Conservation (phyloP, 2,329 filamentous ascomycete species). For the Colletotrichum aenigma region DNA sequence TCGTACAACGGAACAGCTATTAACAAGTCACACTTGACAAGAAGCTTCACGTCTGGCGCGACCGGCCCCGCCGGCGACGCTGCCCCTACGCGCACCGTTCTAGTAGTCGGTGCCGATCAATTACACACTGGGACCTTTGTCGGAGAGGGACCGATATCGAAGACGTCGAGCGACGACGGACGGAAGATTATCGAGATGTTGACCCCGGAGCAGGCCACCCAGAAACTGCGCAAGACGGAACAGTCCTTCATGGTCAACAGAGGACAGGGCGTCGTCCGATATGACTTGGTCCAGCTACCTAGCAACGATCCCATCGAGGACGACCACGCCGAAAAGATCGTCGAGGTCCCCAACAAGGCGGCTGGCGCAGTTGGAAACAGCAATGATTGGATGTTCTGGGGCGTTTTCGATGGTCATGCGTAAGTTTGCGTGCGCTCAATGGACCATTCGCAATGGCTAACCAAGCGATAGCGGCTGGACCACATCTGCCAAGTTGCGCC, state of each 20-base stretch:
- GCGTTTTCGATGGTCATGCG: slow-evolving; percentile 97
- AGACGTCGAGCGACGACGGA: slow-evolving; percentile 84
- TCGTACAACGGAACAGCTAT: slow-evolving; percentile 58
- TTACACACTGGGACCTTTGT: slow-evolving; percentile 87
- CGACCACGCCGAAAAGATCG: slow-evolving; percentile 97
- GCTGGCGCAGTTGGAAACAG: slow-evolving; percentile 48
- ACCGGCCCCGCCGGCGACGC: slow-evolving; percentile 37
- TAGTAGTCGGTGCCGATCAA: slow-evolving; percentile 89
- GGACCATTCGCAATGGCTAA: neutral
- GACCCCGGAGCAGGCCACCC: slow-evolving; percentile 89
- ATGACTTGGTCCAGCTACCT: slow-evolving; percentile 91
- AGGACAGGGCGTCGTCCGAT: slow-evolving; percentile 89
- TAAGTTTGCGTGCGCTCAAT: slow-evolving; percentile 43
- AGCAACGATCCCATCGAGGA: slow-evolving; percentile 99
- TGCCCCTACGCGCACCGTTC: slow-evolving; percentile 66
- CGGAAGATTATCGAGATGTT: slow-evolving; percentile 94
- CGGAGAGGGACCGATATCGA: slow-evolving; percentile 85
- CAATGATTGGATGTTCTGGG: slow-evolving; percentile 99
- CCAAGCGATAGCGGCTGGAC: slow-evolving; percentile 80
- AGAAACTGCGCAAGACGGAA: slow-evolving; percentile 87
- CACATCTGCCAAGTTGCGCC: slow-evolving; percentile 92
- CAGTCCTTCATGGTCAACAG: slow-evolving; percentile 90
- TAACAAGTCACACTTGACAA: slow-evolving; percentile 39
- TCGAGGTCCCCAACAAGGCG: slow-evolving; percentile 76
- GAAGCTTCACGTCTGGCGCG: slow-evolving; percentile 45